Percentiles rank a stretch among this genome's conserved stretches.
phyloP scores from a whole-genome alignment of 495 filamentous ascomycete species.

The Trichocladium antarcticum region DNA sequence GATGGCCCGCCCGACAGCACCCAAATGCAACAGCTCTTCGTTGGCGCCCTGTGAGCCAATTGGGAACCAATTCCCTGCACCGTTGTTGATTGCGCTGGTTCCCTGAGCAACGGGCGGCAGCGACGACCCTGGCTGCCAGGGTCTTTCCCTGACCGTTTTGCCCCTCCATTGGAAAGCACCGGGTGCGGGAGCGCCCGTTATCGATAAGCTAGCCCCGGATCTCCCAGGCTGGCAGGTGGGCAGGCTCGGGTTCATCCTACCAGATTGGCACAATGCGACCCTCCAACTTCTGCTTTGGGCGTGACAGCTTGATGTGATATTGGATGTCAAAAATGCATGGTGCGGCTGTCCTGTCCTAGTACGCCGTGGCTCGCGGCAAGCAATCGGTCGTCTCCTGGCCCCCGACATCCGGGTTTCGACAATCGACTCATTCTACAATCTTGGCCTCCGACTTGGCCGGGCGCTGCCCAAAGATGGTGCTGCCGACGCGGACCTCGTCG shows the following conservation, averaged over 20 bases:
- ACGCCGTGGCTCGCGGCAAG: too few species aligned
- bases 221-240: too few species aligned
- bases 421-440: constrained; percentile 39
- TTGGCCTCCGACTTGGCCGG: constrained; percentile 62
- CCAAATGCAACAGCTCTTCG: constrained; percentile 8
- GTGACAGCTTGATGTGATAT: too few species aligned
- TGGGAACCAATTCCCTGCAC: constrained; percentile 6
- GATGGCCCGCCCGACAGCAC: too few species aligned
- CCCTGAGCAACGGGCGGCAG: constrained; percentile 26
- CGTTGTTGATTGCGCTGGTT: constrained; percentile 24
- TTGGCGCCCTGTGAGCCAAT: constrained; percentile 21
- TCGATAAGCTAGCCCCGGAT: constrained; percentile 8
- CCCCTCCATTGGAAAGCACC: not conserved
- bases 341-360: too few species aligned
- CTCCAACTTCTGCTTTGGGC: too few species aligned
- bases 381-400: too few species aligned
- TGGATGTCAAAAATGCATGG: too few species aligned
- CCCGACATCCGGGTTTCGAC: too few species aligned
- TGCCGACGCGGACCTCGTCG: constrained; percentile 89
- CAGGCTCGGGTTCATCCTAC: too few species aligned
- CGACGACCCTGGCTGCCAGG: constrained; percentile 14
- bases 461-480: constrained; percentile 80
- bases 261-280: too few species aligned
- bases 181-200: constrained; percentile 8
- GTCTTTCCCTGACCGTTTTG: not conserved